phyloP scores from a whole-genome alignment of 2,329 filamentous ascomycete genomes.

The Nothomitra cinnamomea region DNA sequence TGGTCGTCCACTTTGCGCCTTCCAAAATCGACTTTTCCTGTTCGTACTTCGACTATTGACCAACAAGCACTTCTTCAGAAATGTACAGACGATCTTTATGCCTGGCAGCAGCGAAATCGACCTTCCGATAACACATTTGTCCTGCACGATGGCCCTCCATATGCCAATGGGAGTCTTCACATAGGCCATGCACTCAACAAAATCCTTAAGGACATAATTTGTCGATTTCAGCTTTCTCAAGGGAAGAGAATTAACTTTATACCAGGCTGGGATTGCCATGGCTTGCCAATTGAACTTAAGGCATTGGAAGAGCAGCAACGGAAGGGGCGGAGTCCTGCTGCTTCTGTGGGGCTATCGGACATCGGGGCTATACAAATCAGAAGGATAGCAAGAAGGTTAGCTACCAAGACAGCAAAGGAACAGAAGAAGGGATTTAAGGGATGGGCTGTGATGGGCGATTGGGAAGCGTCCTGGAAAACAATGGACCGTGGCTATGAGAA shows the following conservation, averaged over 20 bases:
- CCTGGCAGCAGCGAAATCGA: conserved; percentile 55
- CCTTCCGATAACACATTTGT: conserved; percentile 46
- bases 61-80: conserved; percentile 44
- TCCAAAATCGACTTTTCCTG: conserved; percentile 55
- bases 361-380: conserved; percentile 31
- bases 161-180: conserved; percentile 84
- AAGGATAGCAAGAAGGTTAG: conserved; percentile 39
- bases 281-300: conserved; percentile 91
- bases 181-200: conserved; percentile 95
- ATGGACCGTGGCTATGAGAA: conserved; percentile 65
- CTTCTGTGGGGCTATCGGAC: conserved; percentile 18
- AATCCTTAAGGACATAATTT: conserved; percentile 85
- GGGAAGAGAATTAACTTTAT: conserved; percentile 65
- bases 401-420: conserved; percentile 47
- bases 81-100: conserved; percentile 78
- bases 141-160: conserved; percentile 90
- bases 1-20: conserved; percentile 62
- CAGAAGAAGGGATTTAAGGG: conserved; percentile 59
- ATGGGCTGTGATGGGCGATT: conserved; percentile 68
- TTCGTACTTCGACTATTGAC: conserved; percentile 27
- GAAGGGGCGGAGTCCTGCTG: conserved; percentile 14
- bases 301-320: conserved; percentile 44
- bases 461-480: conserved; percentile 59
- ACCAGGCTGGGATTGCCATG: conserved; percentile 96
- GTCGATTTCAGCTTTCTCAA: conserved; percentile 61